Base-by-base conservation (phyloP, 2,329 filamentous ascomycete species). In the Hansfordia pulvinata region DNA sequence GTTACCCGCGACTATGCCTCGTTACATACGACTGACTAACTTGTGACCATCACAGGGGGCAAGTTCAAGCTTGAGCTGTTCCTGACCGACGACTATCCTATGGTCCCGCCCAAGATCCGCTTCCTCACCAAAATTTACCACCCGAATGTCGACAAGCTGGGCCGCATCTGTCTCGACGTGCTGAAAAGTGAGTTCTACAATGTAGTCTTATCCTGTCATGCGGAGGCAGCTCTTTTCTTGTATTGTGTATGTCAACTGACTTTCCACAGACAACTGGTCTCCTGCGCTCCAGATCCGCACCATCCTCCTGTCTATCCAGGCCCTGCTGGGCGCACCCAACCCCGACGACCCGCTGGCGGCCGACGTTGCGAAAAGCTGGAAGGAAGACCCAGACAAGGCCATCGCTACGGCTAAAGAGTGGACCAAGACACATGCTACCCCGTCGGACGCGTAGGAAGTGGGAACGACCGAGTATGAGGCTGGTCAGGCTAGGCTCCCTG, bases 81-180 rank as follows among this genome's bases (percentile, higher is more conserved):
- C 54, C 69, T 98, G 14, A 92, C 92, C 23, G 90, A 98, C 47
- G 90, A 98, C 60, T 98, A 98, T 53, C 90, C 90, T 21, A 98
- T 98, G 90, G 93, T 85, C 18, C 88, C 90, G 28, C 90, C 90
- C 23, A 94, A 94, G 65, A 94, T 98, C 48, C 82, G 90, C 29
- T 98, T 98, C 58, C 66, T 98, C 27, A 98, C 92, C 43, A 94
- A 93, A 60, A 96, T 98, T 54, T 98, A 96, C 58, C 92, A 98
- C 53, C 90, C 90, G 27, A 98, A 98, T 53, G 94, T 98, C 42
- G 90, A 98, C 53, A 92, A 92, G 57, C 73, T 98, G 3, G 90
- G 90, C 33, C 80, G 90, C 33, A 98, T 98, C 56, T 98, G 92
- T 50, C 62, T 98, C 26, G 90, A 98, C 50, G 90, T 98, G 18